phyloP scores from a whole-genome alignment of 1,139 yeast species.

The Zhuliangozyma blackwelliae region DNA sequence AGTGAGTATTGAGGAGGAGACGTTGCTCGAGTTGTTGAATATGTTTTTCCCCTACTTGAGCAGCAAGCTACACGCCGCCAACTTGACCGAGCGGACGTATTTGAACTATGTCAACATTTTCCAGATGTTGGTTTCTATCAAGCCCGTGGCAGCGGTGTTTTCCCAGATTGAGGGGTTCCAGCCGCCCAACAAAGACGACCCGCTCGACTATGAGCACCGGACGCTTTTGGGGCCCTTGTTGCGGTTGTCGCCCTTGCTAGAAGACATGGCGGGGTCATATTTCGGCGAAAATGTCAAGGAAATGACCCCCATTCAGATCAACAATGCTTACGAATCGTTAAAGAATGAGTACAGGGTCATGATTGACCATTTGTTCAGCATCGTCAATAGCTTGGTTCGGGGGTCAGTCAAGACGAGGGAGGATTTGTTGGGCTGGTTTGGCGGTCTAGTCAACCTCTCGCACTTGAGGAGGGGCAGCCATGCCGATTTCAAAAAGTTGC shows the following conservation, averaged over 20 bases:
- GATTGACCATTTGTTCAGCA: conserved; percentile 58
- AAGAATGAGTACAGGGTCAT: conserved; percentile 58
- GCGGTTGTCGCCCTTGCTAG: conserved; percentile 66
- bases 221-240: conserved; percentile 78
- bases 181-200: conserved; percentile 40
- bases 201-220: conserved; percentile 50
- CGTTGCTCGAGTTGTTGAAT: conserved; percentile 55
- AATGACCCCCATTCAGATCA: conserved; percentile 37
- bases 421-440: conserved; percentile 63
- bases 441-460: conserved; percentile 67
- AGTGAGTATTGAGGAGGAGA: conserved; percentile 63
- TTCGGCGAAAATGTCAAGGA: conserved; percentile 41
- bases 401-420: conserved; percentile 64
- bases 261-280: conserved; percentile 38
- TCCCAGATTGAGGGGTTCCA: conserved; percentile 54
- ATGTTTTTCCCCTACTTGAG: conserved; percentile 50
- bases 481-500: conserved; percentile 61
- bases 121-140: conserved; percentile 58
- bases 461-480: conserved; percentile 88
- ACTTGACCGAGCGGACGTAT: conserved; percentile 45
- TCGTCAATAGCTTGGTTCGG: conserved; percentile 73
- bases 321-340: conserved; percentile 49
- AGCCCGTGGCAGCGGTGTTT: conserved; percentile 59
- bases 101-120: conserved; percentile 49
- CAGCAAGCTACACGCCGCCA: conserved; percentile 23